Base-by-base conservation (phyloP, 1,284 basidiomycete species). In the Puccinia polysora region DNA sequence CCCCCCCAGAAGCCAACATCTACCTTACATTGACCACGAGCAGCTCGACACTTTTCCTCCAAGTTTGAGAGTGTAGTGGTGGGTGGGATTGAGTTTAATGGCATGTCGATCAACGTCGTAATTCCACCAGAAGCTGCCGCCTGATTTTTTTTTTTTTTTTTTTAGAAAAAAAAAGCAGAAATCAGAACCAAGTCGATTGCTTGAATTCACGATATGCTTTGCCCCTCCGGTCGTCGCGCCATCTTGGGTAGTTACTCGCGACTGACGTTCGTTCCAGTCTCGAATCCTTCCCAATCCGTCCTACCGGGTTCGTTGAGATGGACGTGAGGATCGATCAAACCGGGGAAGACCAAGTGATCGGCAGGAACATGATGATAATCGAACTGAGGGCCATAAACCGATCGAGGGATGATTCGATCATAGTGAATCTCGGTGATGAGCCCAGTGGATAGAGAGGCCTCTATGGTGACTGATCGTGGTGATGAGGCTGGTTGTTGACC, bases 1-100 rank as follows among this genome's bases (percentile, higher is more conserved):
- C 93, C 93, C 49, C 92, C 93, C 92, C 93, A 97, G 80, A 96
- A 96, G 0, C 87, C 92, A 25, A 95, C 85, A 79, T 97, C 93
- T 23, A 86, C 85, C 82, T 86, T 86, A 79, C 88, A 90, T 77
- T 91, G 87, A 18, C 85, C 86, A 60, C 80, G 77, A 1, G 93
- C 90, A 1, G 87, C 88, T 12, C 80, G 77, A 7, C 85, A 84
- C 81, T 96, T 96, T 34, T 82, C 78, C 56, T 85, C 80, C 18
- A 96, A 83, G 77, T 91, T 86, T 8, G 82, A 82, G 4, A 90
- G 84, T 0, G 90, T 92, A 0, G 90, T 94, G 0, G 93, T 96
- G 0, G 93, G 91, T 0, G 93, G 93, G 71, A 96, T 90, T 2
- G 91, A 93, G 81, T 96, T 96, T 70, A 96, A 83, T 0, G 93